Evolutionary conservation across 176 grass and related monocot species (phyloP).

Genomic region (Metroxylon sagu): DNA sequence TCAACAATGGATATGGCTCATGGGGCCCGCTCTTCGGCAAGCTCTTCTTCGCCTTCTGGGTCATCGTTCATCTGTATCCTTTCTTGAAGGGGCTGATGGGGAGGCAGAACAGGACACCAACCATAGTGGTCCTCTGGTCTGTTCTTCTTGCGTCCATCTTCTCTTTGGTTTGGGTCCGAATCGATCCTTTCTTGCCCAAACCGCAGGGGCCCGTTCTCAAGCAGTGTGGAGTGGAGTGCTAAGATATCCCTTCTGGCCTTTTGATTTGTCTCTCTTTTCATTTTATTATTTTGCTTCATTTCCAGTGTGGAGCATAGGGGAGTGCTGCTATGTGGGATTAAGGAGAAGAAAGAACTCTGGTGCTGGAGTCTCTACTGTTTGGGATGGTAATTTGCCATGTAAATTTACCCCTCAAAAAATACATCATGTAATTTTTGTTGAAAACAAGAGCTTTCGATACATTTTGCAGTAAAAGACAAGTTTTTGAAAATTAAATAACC

Average conservation of each 20-base stretch:
- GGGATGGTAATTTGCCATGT: no score
- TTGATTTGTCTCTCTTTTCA: neutral
- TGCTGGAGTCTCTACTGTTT: no score
- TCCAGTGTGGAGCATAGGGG: no score
- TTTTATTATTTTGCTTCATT: no score
- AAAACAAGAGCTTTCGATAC: no score
- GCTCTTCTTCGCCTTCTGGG: constrained; percentile 98
- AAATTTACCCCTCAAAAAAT: no score
- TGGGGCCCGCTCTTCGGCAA: constrained; percentile 94
- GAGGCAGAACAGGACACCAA: constrained; percentile 77
- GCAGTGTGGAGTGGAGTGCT: constrained; percentile 83
- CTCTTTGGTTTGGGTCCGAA: constrained; percentile 92
- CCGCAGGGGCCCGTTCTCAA: constrained; percentile 68
- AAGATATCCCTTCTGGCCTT: neutral
- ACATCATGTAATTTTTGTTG: no score
- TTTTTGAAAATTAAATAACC: no score
- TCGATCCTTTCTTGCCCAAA: constrained; percentile 92
- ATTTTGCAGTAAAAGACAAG: no score
- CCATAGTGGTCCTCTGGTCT: constrained; percentile 89
- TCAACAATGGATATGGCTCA: constrained; percentile 83
- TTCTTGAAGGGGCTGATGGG: constrained; percentile 98
- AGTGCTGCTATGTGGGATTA: no score
- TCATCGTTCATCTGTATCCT: constrained; percentile 86
- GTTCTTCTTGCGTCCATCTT: constrained; percentile 91
- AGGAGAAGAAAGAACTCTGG: no score